phyloP scores from a whole-genome alignment of 2,329 filamentous ascomycete genomes.

The Epichloe baconii region DNA sequence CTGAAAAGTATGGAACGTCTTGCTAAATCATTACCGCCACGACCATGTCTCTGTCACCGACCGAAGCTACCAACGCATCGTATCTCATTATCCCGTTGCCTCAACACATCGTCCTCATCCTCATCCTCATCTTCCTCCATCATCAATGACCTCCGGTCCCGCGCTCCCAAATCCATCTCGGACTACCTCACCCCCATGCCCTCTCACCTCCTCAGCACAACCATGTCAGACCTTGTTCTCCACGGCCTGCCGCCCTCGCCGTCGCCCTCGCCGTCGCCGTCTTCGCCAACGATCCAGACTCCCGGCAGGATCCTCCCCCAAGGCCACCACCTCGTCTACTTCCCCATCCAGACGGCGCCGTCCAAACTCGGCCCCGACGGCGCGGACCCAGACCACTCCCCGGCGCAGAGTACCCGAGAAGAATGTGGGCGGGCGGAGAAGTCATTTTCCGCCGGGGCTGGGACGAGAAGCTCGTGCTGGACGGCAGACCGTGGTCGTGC shows the following conservation, averaged over 20 bases:
- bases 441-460: slow-evolving; percentile 37
- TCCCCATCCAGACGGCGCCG: slow-evolving; percentile 55
- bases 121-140: background rate
- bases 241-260: slow-evolving; percentile 8
- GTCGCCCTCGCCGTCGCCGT: slow-evolving; percentile 1
- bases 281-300: slow-evolving; percentile 9
- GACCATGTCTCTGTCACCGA: background rate
- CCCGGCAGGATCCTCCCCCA: slow-evolving; percentile 40
- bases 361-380: slow-evolving; percentile 63
- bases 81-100: background rate
- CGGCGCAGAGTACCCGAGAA: slow-evolving; percentile 54
- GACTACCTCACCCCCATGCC: slow-evolving; percentile 42
- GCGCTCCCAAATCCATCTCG: slow-evolving; percentile 21
- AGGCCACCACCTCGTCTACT: slow-evolving; percentile 78
- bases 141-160: background rate
- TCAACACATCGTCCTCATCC: background rate
- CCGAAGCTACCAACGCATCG: background rate
- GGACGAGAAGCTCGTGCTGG: slow-evolving; percentile 21
- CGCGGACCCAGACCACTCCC: slow-evolving; percentile 67
- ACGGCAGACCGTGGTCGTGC: slow-evolving; percentile 28
- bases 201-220: slow-evolving; percentile 51
- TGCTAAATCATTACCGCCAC: background rate
- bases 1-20: background rate
- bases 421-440: slow-evolving; percentile 82
- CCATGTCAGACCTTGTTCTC: slow-evolving; percentile 42